Evolutionary conservation across 345 rosid genomes (phyloP).

Genomic region (Salix purpurea): DNA sequence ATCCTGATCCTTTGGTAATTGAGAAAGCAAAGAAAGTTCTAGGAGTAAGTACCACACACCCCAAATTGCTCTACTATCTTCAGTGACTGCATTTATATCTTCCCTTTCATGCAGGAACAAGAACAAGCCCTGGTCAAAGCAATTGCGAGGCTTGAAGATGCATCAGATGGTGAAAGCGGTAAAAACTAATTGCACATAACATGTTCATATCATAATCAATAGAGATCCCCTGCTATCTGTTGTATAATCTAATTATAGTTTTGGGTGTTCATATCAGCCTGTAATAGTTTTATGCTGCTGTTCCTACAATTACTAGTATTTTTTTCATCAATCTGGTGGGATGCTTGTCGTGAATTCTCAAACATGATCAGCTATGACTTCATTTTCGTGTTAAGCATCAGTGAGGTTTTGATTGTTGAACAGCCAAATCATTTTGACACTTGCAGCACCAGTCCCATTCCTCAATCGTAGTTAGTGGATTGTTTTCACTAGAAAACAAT

Average conservation of each 20-base stretch:
- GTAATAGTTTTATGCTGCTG: slow-evolving; percentile 23
- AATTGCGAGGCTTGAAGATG: slow-evolving; percentile 85
- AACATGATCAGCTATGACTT: neutral
- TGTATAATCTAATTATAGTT: slow-evolving; percentile 31
- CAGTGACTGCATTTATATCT: neutral
- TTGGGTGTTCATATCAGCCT: slow-evolving; percentile 23
- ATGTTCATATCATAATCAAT: slow-evolving; percentile 29
- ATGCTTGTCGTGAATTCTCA: neutral
- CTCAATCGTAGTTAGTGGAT: neutral
- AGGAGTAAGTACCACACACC: slow-evolving; percentile 43
- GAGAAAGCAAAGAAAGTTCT: slow-evolving; percentile 87
- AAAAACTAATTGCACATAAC: slow-evolving; percentile 60
- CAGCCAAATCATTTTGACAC: neutral
- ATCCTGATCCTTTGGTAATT: slow-evolving; percentile 63
- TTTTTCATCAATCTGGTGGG: slow-evolving; percentile 2
- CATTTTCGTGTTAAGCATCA: neutral
- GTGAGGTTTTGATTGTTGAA: neutral
- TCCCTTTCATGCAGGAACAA: slow-evolving; percentile 56
- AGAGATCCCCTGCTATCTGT: slow-evolving; percentile 21
- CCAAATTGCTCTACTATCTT: neutral
- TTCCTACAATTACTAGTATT: slow-evolving; percentile 14
- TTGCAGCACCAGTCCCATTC: neutral
- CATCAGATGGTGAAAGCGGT: slow-evolving; percentile 98
- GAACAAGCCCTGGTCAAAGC: slow-evolving; percentile 88
- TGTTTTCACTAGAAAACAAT: neutral